A percentile compares a stretch with the other conserved stretches of the same genome.
Evolutionary conservation across 805 yeast species (phyloP).

Genomic region (Isabelozyma pseudorhagii): DNA sequence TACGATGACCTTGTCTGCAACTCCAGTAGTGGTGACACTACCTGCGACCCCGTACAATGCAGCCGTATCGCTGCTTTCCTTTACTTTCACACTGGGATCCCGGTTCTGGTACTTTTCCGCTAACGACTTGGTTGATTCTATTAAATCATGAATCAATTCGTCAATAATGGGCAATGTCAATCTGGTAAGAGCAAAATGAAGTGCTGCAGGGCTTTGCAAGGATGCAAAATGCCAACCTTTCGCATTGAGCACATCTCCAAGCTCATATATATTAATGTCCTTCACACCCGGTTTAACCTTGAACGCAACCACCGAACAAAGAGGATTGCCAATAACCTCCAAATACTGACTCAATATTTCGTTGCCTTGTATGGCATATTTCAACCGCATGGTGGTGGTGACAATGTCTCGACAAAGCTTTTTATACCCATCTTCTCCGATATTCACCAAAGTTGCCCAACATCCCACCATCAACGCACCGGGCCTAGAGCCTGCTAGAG

Average conservation of each 20-base stretch:
- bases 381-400: conserved; percentile 57
- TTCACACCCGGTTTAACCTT: conserved; percentile 36
- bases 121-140: conserved; percentile 30
- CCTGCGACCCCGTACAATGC: conserved; percentile 96
- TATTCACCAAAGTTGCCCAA: conserved; percentile 85
- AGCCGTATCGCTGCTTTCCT: conserved; percentile 58
- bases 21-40: conserved; percentile 75
- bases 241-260: conserved; percentile 66
- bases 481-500: conserved; percentile 94
- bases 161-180: conserved; percentile 62
- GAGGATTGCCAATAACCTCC: conserved; percentile 80
- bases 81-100: conserved; percentile 21
- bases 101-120: conserved; percentile 23
- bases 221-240: conserved; percentile 89
- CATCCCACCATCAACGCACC: conserved; percentile 98
- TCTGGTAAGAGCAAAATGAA: conserved; percentile 85
- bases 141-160: conserved; percentile 53
- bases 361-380: conserved; percentile 40
- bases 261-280: conserved; percentile 64
- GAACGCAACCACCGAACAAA: conserved; percentile 79
- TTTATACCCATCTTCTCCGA: conserved; percentile 83
- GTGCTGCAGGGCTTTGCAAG: conserved; percentile 84
- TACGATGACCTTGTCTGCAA: conserved; percentile 75
- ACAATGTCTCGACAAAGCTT: conserved; percentile 67
- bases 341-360: conserved; percentile 51